Evolutionary conservation across 2,329 filamentous ascomycete species (phyloP), one percentile per base, ranked within the genome.

Genomic region (Pseudogymnoascus sp.): DNA sequence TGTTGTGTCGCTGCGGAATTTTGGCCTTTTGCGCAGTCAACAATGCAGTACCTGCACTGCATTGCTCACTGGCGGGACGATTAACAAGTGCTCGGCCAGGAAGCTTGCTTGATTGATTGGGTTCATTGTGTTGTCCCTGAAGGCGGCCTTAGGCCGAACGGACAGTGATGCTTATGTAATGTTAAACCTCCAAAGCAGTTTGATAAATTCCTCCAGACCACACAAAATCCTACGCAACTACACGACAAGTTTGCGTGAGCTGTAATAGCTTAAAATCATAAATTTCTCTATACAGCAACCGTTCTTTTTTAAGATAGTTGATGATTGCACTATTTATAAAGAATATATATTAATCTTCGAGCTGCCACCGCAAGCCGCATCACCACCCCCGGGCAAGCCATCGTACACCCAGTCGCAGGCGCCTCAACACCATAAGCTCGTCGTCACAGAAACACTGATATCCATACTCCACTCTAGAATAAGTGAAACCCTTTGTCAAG

Each of bases 1-100:
- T 56, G 26, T 33, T 56, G 50, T 33, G 29, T 33, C 19, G n/a
- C n/a, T 56, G n/a, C n/a, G 14, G 26, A 31, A 33, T 56, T 31
- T 56, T 33, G 50, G 50, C 50, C 50, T 31, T 56, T 56, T 56
- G 26, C 50, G 29, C 50, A 56, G 50, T 56, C 50, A 56, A 56
- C 50, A 56, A 56, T 56, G 50, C 50, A 56, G 50, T 56, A 33
- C 50, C n/a, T 31, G 50, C 29, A 56, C 50, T 56, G 26, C 50
- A 56, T 56, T 56, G 50, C 50, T 56, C 47, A 53, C 50, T 56
- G 50, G 29, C 26, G 26, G 26, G n/a, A 56, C n/a, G 26, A 56
- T 56, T 10, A 53, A 53, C 47, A 16, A 26, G 8, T 56, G 26
- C 50, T 56, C n/a, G 26, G 29, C 29, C 50, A 56, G 50, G 50